Base-by-base conservation (phyloP, 805 yeast genomes). In the Metschnikowia lunata region DNA sequence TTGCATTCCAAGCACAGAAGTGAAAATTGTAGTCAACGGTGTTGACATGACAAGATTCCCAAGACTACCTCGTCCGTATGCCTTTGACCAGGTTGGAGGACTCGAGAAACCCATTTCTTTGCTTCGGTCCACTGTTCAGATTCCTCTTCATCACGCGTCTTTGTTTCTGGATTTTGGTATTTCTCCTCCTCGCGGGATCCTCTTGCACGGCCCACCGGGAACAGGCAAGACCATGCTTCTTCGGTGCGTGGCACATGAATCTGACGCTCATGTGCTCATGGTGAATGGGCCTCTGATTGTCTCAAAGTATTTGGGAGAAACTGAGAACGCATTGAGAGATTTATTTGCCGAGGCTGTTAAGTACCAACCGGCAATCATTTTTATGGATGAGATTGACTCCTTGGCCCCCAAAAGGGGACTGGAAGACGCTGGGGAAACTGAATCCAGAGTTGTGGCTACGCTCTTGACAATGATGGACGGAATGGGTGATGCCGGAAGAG, bases 161-260 rank as follows among this genome's bases (percentile, higher is more conserved):
- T 64, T 88, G 29, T 91, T 90, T 56, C 73, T 82, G 7, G 80
- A 85, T 43, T 93, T 91, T 67, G 89, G 91, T n/a, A 83, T 89
- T 14, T 75, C 83, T 8, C 97, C 99, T 8, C 97, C 97, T 11
- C 72, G 97, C 45, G 99, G 99, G 30, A 80, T 91, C n/a, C 67
- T 91, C 12, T 65, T 91, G 10, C 96, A 91, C 66, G 99, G 99
- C 0, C 96, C 97, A 3, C 93, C 98, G 2, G 99, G 99, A 4
- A 91, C 97, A 0, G 99, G 99, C 40, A 91, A 91, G 61, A 86
- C 97, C 1, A 79, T 90, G 88, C 72, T 93, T 7, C 70, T 93
- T 31, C 76, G 86, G 43, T 84, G 96, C 26, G 81, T 91, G 8
- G 95, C 96, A 0, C 74, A 80, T 49, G 91, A 85, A 46, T 70